Percentiles rank a stretch among this genome's conserved stretches.
These are phyloP conservation scores for Orbilia ellipsospora DNA, from an alignment of 2,329 filamentous ascomycete genomes.

Conservation along the genomic window DNA sequence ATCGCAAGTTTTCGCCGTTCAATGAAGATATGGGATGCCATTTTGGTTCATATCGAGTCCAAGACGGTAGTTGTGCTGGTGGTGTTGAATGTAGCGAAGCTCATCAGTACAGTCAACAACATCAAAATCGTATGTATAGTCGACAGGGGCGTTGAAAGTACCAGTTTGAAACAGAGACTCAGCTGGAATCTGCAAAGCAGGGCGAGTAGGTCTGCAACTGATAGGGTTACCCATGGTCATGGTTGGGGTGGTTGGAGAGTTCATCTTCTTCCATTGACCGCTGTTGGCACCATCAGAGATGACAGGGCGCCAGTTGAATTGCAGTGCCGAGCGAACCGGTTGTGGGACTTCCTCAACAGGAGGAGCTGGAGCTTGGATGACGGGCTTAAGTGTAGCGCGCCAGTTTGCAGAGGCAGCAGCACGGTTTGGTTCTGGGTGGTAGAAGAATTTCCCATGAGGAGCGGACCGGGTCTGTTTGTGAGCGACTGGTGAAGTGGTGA, in stretches of 20 bases:
- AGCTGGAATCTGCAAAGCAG: conserved; percentile 18
- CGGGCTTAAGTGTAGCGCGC: conserved; percentile 26
- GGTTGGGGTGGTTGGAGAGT: not conserved
- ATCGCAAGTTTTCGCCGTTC: not conserved
- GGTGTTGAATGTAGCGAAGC: conserved; percentile 1
- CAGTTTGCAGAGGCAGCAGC: conserved; percentile 43
- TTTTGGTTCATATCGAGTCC: conserved; percentile 1
- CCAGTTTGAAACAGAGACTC: not conserved
- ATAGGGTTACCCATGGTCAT: not conserved
- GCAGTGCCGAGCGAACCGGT: conserved; percentile 35
- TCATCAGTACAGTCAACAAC: not conserved
- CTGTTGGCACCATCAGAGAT: conserved; percentile 14
- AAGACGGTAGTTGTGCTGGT: conserved; percentile 27
- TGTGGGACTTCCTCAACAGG: conserved; percentile 2
- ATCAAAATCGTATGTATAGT: conserved; percentile 13
- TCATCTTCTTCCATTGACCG: conserved; percentile 6
- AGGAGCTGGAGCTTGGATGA: not conserved
- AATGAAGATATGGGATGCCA: conserved; percentile 4
- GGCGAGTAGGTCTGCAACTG: conserved; percentile 11
- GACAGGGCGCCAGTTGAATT: conserved; percentile 52
- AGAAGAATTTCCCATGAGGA: conserved; percentile 26
- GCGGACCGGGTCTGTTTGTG: conserved; percentile 13
- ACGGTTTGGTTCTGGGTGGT: conserved; percentile 37
- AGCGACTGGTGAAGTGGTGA: not conserved
- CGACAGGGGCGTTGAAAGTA: conserved; percentile 2